Percentiles rank a stretch among this genome's conserved stretches.
Evolutionary conservation across 345 rosid genomes (phyloP).

Genomic region (Mangifera indica): DNA sequence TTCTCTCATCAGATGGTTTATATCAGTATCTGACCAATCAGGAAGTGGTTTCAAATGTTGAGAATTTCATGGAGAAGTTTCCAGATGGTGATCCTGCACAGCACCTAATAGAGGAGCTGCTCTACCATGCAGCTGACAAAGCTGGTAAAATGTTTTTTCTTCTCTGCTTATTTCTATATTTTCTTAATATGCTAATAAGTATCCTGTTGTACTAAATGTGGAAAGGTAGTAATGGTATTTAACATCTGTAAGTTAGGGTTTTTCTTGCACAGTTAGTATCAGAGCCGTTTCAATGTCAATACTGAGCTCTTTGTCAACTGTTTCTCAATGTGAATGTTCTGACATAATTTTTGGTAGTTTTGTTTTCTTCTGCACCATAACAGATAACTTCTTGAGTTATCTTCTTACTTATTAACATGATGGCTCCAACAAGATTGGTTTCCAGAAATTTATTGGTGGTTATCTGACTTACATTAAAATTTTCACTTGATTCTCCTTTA

Average conservation of each 20-base stretch:
- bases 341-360: not conserved
- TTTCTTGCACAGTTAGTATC: not conserved
- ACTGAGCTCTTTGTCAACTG: not conserved
- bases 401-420: not conserved
- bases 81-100: slow-evolving; percentile 99
- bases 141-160: slow-evolving; percentile 57
- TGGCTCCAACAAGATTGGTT: not conserved
- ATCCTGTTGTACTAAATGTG: not conserved
- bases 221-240: slow-evolving; percentile 2
- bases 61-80: slow-evolving; percentile 83
- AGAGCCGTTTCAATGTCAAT: not conserved
- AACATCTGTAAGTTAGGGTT: not conserved
- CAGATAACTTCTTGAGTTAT: not conserved
- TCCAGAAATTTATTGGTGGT: not conserved
- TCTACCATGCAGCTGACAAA: slow-evolving; percentile 91
- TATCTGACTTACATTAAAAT: not conserved
- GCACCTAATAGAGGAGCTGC: slow-evolving; percentile 87
- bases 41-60: slow-evolving; percentile 83
- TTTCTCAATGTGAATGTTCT: not conserved
- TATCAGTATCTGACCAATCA: slow-evolving; percentile 91
- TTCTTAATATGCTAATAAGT: slow-evolving; percentile 8
- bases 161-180: not conserved
- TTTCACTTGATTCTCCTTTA: not conserved
- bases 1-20: slow-evolving; percentile 93
- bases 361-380: not conserved